Evolutionary conservation across 2,329 filamentous ascomycete genomes (phyloP), one percentile per base, ranked within the genome.

Genomic region (Cadophora gregata): DNA sequence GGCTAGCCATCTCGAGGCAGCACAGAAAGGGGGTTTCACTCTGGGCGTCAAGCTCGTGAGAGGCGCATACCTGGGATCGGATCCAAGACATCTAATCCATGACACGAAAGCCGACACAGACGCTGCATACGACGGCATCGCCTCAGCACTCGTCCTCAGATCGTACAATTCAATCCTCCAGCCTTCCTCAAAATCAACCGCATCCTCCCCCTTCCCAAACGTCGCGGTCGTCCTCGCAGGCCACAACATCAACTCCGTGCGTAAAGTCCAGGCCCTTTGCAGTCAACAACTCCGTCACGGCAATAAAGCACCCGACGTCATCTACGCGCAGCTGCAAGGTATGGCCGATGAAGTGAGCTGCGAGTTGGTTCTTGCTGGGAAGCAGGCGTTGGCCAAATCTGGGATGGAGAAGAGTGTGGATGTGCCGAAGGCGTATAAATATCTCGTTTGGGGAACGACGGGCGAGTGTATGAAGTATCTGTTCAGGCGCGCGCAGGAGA

Each of bases 261-360:
- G 83, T 27, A 82, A 80, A 59, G 86, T 85, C 16, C 84, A 84
- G 27, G 80, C 79, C 14, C 78, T 89, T 29, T 81, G 85, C 65
- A 82, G 83, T 71, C 78, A 74, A 73, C 74, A 75, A 42, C 9
- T 47, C n/a, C 42, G 68, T 7, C 68, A 65, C 2, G 78, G 80
- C 12, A 76, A 79, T 59, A 73, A 78, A 45, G 76, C 77, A 25
- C 78, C 78, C 1, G 81, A 85, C 51, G 77, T 85, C 1, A 81
- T 83, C 0, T 93, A 93, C 77, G 91, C 91, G 2, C 94, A 97
- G 80, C 86, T 97, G 0, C 91, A 95, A 81, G 94, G 95, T 48
- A 98, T 98, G 95, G 95, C 95, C 1, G 95, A 98, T 73, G 94
- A 97, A 77, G 88, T 98, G 62, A 93, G 90, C 77, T 89, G 87